Conservation (phyloP, 345 rosid genomes). For the Pseudoturritis turrita region DNA sequence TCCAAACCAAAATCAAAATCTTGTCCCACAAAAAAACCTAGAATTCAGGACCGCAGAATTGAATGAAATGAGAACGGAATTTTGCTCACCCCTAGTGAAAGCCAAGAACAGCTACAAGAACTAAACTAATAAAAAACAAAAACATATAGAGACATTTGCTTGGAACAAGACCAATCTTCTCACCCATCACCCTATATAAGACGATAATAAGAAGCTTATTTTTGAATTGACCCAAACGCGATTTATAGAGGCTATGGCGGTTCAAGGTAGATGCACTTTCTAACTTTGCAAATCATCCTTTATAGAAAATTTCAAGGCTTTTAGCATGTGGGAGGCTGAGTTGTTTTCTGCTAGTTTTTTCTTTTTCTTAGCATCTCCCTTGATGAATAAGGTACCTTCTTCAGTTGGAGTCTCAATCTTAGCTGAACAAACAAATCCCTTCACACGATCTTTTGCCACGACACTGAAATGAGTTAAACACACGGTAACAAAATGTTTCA, state of each 20-base stretch:
- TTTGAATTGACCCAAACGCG: neutral
- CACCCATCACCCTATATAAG: neutral
- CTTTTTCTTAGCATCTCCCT: constrained; percentile 39
- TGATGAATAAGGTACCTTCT: constrained; percentile 31
- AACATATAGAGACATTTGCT: too few relatives aligned
- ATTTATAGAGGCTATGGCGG: neutral
- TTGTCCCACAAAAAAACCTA: too few relatives aligned
- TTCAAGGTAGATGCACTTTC: neutral
- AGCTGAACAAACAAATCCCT: constrained; percentile 44
- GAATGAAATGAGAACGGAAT: too few relatives aligned
- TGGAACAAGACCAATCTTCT: neutral
- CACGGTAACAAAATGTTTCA: neutral
- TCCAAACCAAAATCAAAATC: too few relatives aligned
- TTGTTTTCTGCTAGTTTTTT: constrained; percentile 51
- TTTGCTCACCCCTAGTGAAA: too few relatives aligned
- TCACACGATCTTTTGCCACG: constrained; percentile 35
- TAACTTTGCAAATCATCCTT: neutral
- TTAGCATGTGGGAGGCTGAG: constrained; percentile 49
- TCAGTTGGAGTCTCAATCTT: constrained; percentile 34
- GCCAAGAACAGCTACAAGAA: too few relatives aligned
- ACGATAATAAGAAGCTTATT: neutral
- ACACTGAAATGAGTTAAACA: constrained; percentile 23
- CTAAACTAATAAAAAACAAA: too few relatives aligned
- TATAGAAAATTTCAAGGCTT: constrained; percentile 26
- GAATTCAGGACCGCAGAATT: too few relatives aligned